Evolutionary conservation across 352 stramenopile genomes (phyloP).

Genomic region (Phytophthora capsici): DNA sequence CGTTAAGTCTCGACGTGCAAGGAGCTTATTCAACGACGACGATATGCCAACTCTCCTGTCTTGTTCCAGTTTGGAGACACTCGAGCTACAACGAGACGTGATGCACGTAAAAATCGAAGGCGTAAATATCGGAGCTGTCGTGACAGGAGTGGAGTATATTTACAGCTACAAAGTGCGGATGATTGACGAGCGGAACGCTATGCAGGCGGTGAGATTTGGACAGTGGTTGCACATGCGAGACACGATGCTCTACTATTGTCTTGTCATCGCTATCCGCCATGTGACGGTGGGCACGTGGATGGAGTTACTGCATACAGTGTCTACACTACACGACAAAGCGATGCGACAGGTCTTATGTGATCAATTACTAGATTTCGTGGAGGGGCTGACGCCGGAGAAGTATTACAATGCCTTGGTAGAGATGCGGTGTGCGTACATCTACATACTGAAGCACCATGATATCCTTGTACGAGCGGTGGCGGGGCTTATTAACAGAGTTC

Average conservation of each 20-base stretch:
- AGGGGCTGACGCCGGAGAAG: slow-evolving; percentile 22
- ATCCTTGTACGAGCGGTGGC: slow-evolving; percentile 44
- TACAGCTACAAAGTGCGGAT: slow-evolving; percentile 52
- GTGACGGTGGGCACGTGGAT: slow-evolving; percentile 57
- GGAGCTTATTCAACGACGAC: slow-evolving; percentile 29
- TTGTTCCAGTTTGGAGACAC: background rate
- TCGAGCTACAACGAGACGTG: slow-evolving; percentile 14
- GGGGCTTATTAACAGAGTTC: slow-evolving; percentile 52
- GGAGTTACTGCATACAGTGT: slow-evolving; percentile 39
- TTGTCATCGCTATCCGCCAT: slow-evolving; percentile 39
- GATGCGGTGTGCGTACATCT: slow-evolving; percentile 21
- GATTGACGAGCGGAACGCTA: slow-evolving; percentile 37
- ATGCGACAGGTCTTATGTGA: slow-evolving; percentile 35
- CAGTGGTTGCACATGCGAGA: slow-evolving; percentile 48
- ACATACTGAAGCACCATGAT: slow-evolving; percentile 30
- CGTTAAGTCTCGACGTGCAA: slow-evolving; percentile 16
- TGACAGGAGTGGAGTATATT: slow-evolving; percentile 64
- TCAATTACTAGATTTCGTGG: slow-evolving; percentile 35
- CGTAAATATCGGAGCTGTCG: slow-evolving; percentile 46
- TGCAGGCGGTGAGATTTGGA: slow-evolving; percentile 49
- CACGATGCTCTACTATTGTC: slow-evolving; percentile 51
- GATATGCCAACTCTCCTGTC: slow-evolving; percentile 3
- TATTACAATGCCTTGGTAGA: slow-evolving; percentile 28
- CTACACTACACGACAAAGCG: slow-evolving; percentile 21
- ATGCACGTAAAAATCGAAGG: slow-evolving; percentile 55